Evolutionary conservation across 345 rosid species (phyloP).

Genomic region (Rhizophora apiculata): DNA sequence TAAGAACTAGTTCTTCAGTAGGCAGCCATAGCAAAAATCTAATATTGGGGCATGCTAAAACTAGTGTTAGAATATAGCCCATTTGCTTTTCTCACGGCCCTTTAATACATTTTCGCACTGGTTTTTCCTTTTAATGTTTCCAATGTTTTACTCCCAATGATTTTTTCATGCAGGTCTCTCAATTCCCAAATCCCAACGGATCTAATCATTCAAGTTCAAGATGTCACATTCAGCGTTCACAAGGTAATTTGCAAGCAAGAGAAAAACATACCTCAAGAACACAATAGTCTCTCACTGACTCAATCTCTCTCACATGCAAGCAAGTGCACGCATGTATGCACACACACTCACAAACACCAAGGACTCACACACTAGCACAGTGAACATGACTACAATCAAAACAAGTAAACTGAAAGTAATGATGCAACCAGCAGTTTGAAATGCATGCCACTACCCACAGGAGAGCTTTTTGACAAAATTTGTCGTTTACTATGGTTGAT

Average conservation of each 20-base stretch:
- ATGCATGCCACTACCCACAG: no score
- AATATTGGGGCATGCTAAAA: background rate
- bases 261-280: background rate
- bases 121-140: background rate
- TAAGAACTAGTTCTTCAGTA: background rate
- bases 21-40: background rate
- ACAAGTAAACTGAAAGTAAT: no score
- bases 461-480: no score
- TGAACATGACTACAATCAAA: no score
- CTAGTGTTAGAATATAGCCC: background rate
- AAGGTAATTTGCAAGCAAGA: constrained; percentile 45
- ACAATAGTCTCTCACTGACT: background rate
- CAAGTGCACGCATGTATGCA: no score
- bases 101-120: background rate
- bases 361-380: constrained; percentile 8
- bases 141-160: background rate
- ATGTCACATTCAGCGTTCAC: constrained; percentile 63
- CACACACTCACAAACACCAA: background rate
- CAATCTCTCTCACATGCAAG: background rate
- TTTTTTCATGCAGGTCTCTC: constrained; percentile 51
- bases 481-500: no score
- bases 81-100: background rate
- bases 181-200: constrained; percentile 64
- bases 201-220: constrained; percentile 62
- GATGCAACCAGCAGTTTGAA: no score